Conservation (phyloP, 805 yeast species). For the Myxozyma vanderwaltii region DNA sequence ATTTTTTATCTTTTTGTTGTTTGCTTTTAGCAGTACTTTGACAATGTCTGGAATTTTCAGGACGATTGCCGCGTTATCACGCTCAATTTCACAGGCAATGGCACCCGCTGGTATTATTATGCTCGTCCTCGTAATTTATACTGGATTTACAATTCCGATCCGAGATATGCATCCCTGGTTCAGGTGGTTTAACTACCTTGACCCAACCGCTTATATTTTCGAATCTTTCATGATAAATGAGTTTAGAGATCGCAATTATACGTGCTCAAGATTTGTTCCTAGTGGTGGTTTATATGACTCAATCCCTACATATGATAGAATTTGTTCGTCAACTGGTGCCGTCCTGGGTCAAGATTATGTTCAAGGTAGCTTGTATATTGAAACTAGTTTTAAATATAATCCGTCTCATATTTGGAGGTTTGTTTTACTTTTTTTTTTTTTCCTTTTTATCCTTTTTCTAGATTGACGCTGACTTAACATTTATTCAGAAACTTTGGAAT, state of each 20-base stretch:
- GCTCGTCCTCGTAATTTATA: constrained; percentile 55
- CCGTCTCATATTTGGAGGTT: constrained; percentile 55
- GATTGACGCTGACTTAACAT: no score
- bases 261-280: constrained; percentile 49
- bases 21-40: constrained; percentile 49
- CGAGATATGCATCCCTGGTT: constrained; percentile 54
- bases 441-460: no score
- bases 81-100: constrained; percentile 59
- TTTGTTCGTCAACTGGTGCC: constrained; percentile 62
- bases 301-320: constrained; percentile 41
- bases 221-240: constrained; percentile 53
- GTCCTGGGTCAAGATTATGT: constrained; percentile 54
- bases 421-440: constrained; percentile 43
- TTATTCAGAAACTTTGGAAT: constrained; percentile 55
- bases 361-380: constrained; percentile 55
- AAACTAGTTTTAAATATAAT: constrained; percentile 49
- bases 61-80: constrained; percentile 55
- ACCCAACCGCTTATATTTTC: constrained; percentile 51
- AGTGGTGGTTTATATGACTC: constrained; percentile 47
- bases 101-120: constrained; percentile 59
- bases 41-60: constrained; percentile 57
- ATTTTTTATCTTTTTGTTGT: constrained; percentile 55
- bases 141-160: constrained; percentile 55
- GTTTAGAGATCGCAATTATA: constrained; percentile 46
- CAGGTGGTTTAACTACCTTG: constrained; percentile 52